These are phyloP conservation scores for Colletotrichum noveboracense DNA, from an alignment of 2,329 filamentous ascomycete species.

Conservation along the genomic window DNA sequence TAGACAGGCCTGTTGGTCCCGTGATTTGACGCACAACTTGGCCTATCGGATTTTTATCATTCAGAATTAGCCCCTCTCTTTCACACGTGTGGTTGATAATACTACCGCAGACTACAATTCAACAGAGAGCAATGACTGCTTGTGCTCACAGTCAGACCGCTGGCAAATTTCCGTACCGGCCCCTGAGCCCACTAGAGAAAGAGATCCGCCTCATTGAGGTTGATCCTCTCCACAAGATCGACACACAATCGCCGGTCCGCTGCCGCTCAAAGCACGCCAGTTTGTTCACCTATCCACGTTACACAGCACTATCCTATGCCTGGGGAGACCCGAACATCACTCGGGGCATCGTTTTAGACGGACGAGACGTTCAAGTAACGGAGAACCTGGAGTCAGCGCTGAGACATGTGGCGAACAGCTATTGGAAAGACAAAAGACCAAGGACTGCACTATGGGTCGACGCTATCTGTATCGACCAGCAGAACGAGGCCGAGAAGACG, in stretches of 20 bases:
- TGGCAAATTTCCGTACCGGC: no score
- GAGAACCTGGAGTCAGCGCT: neutral
- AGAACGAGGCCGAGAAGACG: neutral
- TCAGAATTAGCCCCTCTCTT: neutral
- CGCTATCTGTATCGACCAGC: neutral
- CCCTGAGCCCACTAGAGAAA: neutral
- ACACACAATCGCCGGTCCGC: neutral
- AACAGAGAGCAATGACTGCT: no score
- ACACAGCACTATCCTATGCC: neutral
- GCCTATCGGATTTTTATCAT: neutral
- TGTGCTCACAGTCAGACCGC: no score
- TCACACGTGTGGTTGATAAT: neutral
- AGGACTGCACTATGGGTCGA: conserved; percentile 4
- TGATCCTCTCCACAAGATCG: neutral
- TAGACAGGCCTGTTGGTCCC: neutral
- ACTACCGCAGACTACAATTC: neutral
- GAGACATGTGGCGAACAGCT: neutral
- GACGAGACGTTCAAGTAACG: neutral
- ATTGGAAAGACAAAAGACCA: neutral
- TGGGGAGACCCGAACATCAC: neutral
- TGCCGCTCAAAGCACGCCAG: neutral
- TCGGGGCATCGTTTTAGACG: neutral
- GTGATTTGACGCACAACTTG: neutral
- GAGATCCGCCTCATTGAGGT: neutral
- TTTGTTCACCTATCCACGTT: no score